Evolutionary conservation across 2,329 filamentous ascomycete species (phyloP).

Genomic region (Pseudocercospora vitis): DNA sequence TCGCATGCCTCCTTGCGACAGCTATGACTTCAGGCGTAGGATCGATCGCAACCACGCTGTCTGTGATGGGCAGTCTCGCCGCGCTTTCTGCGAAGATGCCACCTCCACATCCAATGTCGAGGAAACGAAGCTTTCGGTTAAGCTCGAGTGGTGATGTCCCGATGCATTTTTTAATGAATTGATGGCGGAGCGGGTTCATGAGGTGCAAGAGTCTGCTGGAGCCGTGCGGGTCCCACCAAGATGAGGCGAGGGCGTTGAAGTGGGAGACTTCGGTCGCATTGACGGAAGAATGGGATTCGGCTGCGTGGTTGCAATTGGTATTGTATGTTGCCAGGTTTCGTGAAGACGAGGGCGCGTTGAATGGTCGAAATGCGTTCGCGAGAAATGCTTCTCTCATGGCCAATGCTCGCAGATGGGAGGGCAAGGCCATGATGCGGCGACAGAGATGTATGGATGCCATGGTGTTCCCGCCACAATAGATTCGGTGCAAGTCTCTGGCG

Average conservation of each 20-base stretch:
- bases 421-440: slow-evolving; percentile 13
- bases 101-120: slow-evolving; percentile 93
- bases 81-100: slow-evolving; percentile 94
- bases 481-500: too few species aligned
- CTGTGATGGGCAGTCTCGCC: slow-evolving; percentile 64
- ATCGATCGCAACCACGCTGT: slow-evolving; percentile 72
- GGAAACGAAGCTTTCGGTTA: slow-evolving; percentile 60
- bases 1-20: slow-evolving; percentile 74
- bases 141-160: slow-evolving; percentile 40
- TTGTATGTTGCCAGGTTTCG: slow-evolving; percentile 27
- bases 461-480: not conserved
- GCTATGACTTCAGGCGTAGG: slow-evolving; percentile 71
- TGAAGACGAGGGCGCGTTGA: too few species aligned
- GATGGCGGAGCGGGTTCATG: slow-evolving; percentile 95
- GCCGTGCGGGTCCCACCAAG: slow-evolving; percentile 97
- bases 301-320: slow-evolving; percentile 17
- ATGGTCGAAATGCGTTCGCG: not conserved
- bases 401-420: slow-evolving; percentile 13
- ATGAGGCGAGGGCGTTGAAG: slow-evolving; percentile 88
- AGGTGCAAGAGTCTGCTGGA: slow-evolving; percentile 89
- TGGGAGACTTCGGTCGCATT: slow-evolving; percentile 87
- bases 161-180: slow-evolving; percentile 75
- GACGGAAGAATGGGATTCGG: slow-evolving; percentile 59
- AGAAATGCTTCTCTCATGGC: slow-evolving; percentile 13
- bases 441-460: slow-evolving; percentile 12